phyloP scores from a whole-genome alignment of 2,329 filamentous ascomycete species.

The Alternaria solani region DNA sequence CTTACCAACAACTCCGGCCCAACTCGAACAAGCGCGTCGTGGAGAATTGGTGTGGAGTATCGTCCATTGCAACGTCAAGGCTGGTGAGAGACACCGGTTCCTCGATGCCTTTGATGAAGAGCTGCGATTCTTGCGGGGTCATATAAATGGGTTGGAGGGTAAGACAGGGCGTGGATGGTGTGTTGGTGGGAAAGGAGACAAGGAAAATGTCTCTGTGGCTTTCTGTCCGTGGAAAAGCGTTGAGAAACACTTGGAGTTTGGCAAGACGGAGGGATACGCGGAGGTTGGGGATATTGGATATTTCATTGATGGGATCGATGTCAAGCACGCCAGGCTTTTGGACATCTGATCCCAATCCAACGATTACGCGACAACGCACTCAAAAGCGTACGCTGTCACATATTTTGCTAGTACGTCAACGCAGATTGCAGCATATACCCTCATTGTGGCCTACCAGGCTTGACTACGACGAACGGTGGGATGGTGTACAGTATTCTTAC shows the following conservation, averaged over 20 bases:
- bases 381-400: background rate
- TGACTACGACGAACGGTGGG: background rate
- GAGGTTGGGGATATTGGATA: slow-evolving; percentile 24
- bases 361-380: background rate
- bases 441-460: background rate
- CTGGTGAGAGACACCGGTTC: slow-evolving; percentile 35
- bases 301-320: slow-evolving; percentile 26
- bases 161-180: slow-evolving; percentile 51
- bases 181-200: slow-evolving; percentile 44
- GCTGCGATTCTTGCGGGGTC: slow-evolving; percentile 35
- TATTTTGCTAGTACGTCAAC: accelerated
- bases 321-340: slow-evolving; percentile 36
- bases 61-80: slow-evolving; percentile 45
- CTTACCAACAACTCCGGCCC: slow-evolving; percentile 21
- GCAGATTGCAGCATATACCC: background rate
- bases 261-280: slow-evolving; percentile 39
- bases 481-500: background rate
- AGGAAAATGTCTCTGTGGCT: slow-evolving; percentile 54
- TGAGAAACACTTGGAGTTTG: slow-evolving; percentile 49
- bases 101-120: slow-evolving; percentile 33
- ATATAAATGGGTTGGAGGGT: slow-evolving; percentile 32
- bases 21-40: background rate
- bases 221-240: slow-evolving; percentile 52
- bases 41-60: slow-evolving; percentile 40
- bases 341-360: slow-evolving; percentile 15